Conservation (phyloP, 192 early-diverging fungal species). For the Physocladia obscura region DNA sequence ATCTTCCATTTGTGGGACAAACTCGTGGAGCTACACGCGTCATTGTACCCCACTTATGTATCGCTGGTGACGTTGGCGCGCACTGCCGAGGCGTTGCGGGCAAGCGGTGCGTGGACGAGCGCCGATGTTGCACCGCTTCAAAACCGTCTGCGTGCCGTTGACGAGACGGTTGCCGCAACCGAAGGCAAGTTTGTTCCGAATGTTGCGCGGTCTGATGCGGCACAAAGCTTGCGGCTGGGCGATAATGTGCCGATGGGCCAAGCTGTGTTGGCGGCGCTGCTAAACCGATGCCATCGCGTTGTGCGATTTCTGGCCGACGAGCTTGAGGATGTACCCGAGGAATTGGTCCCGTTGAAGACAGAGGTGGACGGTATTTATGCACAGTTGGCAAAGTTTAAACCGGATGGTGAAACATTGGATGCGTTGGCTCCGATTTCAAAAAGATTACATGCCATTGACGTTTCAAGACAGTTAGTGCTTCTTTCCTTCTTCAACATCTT, state of each 20-base stretch:
- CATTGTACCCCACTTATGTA: constrained; percentile 32
- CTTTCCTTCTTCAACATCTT: background rate
- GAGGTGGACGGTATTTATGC: constrained; percentile 13
- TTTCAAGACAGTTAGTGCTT: background rate
- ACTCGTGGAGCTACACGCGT: background rate
- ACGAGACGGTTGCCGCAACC: constrained; percentile 8
- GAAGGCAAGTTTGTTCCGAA: constrained; percentile 20
- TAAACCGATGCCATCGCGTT: constrained; percentile 18
- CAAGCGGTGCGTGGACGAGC: constrained; percentile 17
- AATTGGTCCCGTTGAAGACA: constrained; percentile 17
- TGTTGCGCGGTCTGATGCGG: background rate
- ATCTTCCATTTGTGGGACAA: constrained; percentile 22
- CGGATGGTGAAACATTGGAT: background rate
- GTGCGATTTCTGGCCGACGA: constrained; percentile 6
- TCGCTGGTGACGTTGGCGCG: constrained; percentile 24
- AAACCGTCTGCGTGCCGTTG: constrained; percentile 12
- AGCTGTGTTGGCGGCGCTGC: constrained; percentile 17
- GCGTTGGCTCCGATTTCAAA: constrained; percentile 18
- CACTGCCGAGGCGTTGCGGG: constrained; percentile 21
- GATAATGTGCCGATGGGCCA: constrained; percentile 26
- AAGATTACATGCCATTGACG: constrained; percentile 26
- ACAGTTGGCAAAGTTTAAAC: background rate
- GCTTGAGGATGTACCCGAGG: constrained; percentile 10
- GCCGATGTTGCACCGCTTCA: constrained; percentile 21
- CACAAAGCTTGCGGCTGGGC: background rate